A percentile compares a stretch with the other conserved stretches of the same genome.
These are phyloP conservation scores for Boechera retrofracta DNA, from an alignment of 345 rosid species.

Conservation along the genomic window DNA sequence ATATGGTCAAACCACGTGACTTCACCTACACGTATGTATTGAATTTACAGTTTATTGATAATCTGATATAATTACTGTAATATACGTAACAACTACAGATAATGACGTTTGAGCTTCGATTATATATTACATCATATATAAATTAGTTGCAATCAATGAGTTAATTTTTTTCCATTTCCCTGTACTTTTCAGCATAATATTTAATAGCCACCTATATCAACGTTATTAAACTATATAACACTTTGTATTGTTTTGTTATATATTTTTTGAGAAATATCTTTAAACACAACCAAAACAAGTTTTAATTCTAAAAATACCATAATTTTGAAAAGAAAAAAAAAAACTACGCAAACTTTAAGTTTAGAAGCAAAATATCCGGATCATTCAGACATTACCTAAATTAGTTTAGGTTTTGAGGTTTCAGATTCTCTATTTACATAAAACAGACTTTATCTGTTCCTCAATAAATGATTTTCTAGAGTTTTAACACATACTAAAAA, in stretches of 20 bases:
- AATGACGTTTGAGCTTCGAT: constrained; percentile 25
- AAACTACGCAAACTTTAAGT: neutral
- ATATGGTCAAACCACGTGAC: constrained; percentile 43
- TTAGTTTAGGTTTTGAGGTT: no score
- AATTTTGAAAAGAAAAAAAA: neutral
- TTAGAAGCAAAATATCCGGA: neutral
- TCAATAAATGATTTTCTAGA: no score
- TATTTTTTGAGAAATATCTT: neutral
- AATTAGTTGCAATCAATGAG: constrained; percentile 18
- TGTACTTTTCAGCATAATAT: constrained; percentile 30
- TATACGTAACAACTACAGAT: constrained; percentile 10
- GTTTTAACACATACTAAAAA: no score
- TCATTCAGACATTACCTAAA: neutral
- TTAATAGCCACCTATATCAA: neutral
- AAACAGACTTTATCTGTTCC: no score
- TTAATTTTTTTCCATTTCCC: constrained; percentile 12
- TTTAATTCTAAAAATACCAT: neutral
- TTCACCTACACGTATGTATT: constrained; percentile 29
- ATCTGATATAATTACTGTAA: constrained; percentile 4
- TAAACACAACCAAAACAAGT: neutral
- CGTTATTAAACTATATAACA: neutral
- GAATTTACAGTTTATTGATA: constrained; percentile 30
- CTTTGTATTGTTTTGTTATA: neutral
- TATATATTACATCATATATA: neutral
- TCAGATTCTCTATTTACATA: no score